phyloP scores from a whole-genome alignment of 768 basidiomycete species.

The Tremella fuciformis region DNA sequence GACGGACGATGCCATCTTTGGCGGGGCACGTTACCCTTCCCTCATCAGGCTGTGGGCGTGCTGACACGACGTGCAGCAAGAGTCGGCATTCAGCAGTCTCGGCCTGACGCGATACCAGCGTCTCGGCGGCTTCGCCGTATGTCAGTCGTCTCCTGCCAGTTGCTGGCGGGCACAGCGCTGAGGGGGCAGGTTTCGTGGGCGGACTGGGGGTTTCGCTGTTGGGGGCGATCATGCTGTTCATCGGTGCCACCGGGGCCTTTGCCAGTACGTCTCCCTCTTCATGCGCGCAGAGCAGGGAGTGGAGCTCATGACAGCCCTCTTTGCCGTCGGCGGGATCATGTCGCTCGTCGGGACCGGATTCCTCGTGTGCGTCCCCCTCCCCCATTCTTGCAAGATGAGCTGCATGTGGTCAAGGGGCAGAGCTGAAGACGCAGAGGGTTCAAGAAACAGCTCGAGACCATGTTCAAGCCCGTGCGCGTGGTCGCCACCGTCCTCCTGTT shows the following conservation, averaged over 20 bases:
- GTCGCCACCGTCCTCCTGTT: conserved; percentile 76
- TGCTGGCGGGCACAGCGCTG: not conserved
- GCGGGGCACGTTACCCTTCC: conserved; percentile 34
- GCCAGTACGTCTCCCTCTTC: conserved; percentile 57
- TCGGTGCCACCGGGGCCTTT: conserved; percentile 67
- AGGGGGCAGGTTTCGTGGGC: conserved; percentile 59
- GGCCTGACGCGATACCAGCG: conserved; percentile 74
- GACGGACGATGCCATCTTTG: conserved; percentile 48
- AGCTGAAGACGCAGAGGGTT: conserved; percentile 38
- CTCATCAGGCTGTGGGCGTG: not conserved
- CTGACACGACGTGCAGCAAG: conserved; percentile 57
- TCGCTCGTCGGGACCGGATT: conserved; percentile 86
- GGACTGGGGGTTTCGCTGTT: conserved; percentile 79
- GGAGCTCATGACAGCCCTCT: conserved; percentile 58
- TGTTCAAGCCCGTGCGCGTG: conserved; percentile 91
- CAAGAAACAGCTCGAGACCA: conserved; percentile 73
- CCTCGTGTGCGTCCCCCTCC: conserved; percentile 65
- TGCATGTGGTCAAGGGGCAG: not conserved
- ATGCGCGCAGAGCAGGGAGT: conserved; percentile 42
- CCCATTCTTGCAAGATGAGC: not conserved
- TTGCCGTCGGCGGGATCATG: conserved; percentile 74
- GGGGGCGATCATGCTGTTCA: conserved; percentile 71
- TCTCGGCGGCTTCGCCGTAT: conserved; percentile 79
- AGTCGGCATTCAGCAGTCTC: conserved; percentile 78
- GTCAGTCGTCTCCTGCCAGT: conserved; percentile 57